phyloP scores from a whole-genome alignment of 2,329 filamentous ascomycete species.

The Xylariaceae sp. region DNA sequence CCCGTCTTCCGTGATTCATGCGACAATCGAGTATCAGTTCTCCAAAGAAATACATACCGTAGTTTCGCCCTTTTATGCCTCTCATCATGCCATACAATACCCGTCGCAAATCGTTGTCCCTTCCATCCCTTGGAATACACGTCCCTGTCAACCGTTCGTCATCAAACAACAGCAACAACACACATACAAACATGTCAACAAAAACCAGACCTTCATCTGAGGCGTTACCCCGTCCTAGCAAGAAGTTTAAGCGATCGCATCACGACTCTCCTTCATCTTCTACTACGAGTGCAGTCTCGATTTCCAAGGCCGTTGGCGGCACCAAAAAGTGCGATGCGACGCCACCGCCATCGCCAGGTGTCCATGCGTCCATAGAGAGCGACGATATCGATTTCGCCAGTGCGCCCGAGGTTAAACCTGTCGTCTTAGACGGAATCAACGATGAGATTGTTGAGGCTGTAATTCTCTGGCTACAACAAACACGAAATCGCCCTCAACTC shows the following conservation, averaged over 20 bases:
- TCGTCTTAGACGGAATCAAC: conserved; percentile 84
- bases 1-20: conserved; percentile 36
- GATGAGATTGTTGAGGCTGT: conserved; percentile 95
- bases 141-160: conserved; percentile 63
- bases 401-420: conserved; percentile 52
- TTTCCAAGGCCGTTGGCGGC: conserved; percentile 34
- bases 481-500: conserved; percentile 89
- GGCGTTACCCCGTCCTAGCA: conserved; percentile 54
- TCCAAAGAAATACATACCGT: conserved; percentile 28
- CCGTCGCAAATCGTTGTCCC: conserved; percentile 91
- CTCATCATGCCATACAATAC: conserved; percentile 89
- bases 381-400: conserved; percentile 46
- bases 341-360: conserved; percentile 76
- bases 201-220: conserved; percentile 41
- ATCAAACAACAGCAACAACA: conserved; percentile 34
- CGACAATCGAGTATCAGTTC: conserved; percentile 36
- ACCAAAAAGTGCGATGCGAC: conserved; percentile 71
- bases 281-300: conserved; percentile 42
- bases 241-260: conserved; percentile 83
- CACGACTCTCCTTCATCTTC: conserved; percentile 45
- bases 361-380: conserved; percentile 50
- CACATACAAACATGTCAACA: conserved; percentile 34
- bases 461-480: conserved; percentile 85
- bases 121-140: conserved; percentile 92
- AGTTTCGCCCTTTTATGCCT: conserved; percentile 29